Evolutionary conservation across 768 basidiomycete genomes (phyloP), one percentile per base, ranked within the genome.

Genomic region (Tephrocybe rancida): DNA sequence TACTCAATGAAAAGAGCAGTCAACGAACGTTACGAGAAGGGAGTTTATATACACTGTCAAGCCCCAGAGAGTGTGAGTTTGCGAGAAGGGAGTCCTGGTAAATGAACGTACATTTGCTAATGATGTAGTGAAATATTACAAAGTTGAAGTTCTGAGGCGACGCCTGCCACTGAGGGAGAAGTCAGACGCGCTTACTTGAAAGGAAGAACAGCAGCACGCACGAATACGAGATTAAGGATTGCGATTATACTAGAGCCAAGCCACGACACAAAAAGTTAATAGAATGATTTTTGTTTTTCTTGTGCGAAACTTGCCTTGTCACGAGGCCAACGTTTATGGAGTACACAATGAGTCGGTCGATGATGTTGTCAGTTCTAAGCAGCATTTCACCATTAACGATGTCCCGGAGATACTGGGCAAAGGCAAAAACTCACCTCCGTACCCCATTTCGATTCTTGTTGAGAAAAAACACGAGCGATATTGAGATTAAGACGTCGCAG

Each of bases 391-490:
- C 14, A 37, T 37, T 16, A 37, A 16, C 7, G 7, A 9, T 7
- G 5, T 37, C 11, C 35, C 5, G 8, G 4, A 37, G 22, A 4
- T 2, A 29, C 16, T 19, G 19, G 4, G 2, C 2, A 11, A n/a
- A 13, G 13, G 21, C 35, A 37, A 22, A 11, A 25, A 18, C 37
- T 38, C 1, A 50, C 50, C 50, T 30, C 2, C 42, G 39, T 13
- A 50, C 5, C 13, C 50, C 50, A 24, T 50, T 50, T 21, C 50
- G 39, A 25, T 50, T 50, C 41, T 44, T 50, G 22, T 50, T 50
- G 21, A 50, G 42, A 14, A 24, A 50, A 16, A 50, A 50, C 5
- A 50, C 50, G 3, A 50, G 39, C n/a, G 39, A 14, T n/a, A 24
- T 16, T n/a, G 50, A 50, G 19, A 50, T 50, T 22, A 44, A 24